Evolutionary conservation across 345 rosid genomes (phyloP).

Genomic region (Euphorbia tirucalli): DNA sequence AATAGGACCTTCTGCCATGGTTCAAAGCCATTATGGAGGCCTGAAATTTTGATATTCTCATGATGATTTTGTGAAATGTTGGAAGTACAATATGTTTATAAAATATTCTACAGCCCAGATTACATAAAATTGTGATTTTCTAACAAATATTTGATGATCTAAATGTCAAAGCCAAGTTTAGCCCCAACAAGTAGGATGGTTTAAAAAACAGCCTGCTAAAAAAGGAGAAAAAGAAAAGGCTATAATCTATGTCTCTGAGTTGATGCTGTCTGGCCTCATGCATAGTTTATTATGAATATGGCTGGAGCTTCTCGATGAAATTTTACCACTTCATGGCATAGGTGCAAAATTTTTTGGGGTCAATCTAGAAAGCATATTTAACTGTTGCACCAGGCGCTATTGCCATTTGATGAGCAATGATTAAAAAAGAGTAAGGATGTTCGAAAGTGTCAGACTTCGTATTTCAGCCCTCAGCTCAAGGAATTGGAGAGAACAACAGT

Average conservation of each 20-base stretch:
- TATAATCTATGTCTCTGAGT: not conserved
- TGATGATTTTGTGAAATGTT: not conserved
- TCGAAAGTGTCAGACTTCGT: not conserved
- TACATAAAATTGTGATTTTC: not conserved
- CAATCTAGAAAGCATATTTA: not conserved
- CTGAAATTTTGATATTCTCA: not conserved
- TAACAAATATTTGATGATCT: not conserved
- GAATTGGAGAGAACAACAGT: not conserved
- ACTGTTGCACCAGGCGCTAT: not conserved
- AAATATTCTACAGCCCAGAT: not conserved
- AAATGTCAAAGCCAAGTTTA: not conserved
- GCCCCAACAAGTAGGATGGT: not conserved
- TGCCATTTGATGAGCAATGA: not conserved
- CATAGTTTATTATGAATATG: not conserved
- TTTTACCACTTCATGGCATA: not conserved
- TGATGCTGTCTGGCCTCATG: conserved; percentile 8
- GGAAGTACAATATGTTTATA: not conserved
- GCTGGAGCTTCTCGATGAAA: not conserved
- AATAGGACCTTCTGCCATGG: not conserved
- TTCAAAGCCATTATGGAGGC: not conserved
- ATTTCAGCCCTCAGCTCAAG: not conserved
- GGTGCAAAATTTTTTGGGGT: not conserved
- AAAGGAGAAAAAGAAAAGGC: not conserved
- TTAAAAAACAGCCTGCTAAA: not conserved
- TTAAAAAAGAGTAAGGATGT: not conserved